phyloP scores from a whole-genome alignment of 192 early-diverging fungal genomes.

The Coemansia sp. region DNA sequence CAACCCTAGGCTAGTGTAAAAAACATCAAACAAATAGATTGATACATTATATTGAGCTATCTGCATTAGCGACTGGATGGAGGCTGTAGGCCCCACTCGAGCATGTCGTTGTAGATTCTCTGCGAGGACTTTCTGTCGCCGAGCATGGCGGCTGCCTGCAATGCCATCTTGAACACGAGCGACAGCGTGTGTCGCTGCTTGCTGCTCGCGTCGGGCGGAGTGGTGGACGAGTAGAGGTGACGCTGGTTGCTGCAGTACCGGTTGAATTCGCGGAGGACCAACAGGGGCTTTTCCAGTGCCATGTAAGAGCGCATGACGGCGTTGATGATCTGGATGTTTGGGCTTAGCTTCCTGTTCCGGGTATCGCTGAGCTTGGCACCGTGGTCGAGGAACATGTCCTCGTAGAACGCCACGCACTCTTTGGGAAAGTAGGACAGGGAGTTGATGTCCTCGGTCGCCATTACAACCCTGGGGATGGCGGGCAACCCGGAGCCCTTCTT shows the following conservation, averaged over 20 bases:
- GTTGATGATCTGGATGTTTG: constrained; percentile 44
- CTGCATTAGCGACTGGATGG: not conserved
- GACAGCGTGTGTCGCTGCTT: constrained; percentile 7
- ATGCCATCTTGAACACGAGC: constrained; percentile 37
- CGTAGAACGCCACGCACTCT: constrained; percentile 42
- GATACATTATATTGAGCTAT: too few relatives aligned
- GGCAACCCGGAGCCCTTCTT: constrained; percentile 18
- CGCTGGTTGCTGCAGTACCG: constrained; percentile 37
- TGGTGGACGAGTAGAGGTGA: constrained; percentile 14
- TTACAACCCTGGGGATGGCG: constrained; percentile 4
- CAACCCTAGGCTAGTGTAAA: not conserved
- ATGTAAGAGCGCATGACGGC: constrained; percentile 45
- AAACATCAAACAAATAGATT: not conserved
- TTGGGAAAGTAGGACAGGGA: constrained; percentile 24
- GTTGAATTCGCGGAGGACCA: constrained; percentile 41
- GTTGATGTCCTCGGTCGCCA: constrained; percentile 5
- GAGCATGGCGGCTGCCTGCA: constrained; percentile 14
- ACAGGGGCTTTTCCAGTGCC: constrained; percentile 17
- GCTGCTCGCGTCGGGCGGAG: constrained; percentile 19
- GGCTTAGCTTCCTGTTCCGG: constrained; percentile 2
- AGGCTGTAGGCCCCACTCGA: constrained; percentile 22
- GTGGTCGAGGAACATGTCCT: constrained; percentile 38
- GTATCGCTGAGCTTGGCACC: constrained; percentile 8
- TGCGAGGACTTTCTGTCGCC: constrained; percentile 2
- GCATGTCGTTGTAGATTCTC: constrained; percentile 27